phyloP scores from a whole-genome alignment of 2,329 filamentous ascomycete genomes.

The Trichophyton simii region DNA sequence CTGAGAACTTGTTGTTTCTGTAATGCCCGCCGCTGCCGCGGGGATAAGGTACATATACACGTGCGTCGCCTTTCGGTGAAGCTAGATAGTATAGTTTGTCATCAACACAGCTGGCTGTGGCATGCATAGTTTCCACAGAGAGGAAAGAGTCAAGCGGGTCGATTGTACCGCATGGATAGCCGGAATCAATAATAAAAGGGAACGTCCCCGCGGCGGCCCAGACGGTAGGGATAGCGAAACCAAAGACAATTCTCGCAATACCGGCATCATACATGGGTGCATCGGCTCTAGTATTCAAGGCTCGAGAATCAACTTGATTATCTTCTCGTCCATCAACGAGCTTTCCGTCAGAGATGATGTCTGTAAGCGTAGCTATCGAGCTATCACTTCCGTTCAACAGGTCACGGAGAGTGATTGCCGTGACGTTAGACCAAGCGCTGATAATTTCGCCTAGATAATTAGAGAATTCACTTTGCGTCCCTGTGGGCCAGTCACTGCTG shows the following conservation, averaged over 20 bases:
- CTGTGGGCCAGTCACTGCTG: not conserved
- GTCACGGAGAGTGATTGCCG: not conserved
- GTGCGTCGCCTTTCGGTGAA: conserved; percentile 10
- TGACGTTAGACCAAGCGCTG: not conserved
- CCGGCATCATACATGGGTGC: not conserved
- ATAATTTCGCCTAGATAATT: not conserved
- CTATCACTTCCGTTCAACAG: not conserved
- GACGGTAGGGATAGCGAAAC: not conserved
- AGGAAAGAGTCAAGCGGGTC: conserved; percentile 1
- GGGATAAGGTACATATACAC: conserved; percentile 13
- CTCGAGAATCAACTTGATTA: not conserved
- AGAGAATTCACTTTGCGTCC: not conserved
- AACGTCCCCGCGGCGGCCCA: conserved; percentile 1
- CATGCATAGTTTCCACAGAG: conserved; percentile 3
- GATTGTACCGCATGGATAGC: conserved; percentile 9
- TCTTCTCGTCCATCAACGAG: conserved; percentile 1
- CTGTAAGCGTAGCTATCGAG: not conserved
- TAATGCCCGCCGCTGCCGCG: not conserved
- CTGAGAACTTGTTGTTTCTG: not conserved
- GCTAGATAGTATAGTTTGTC: conserved; percentile 11
- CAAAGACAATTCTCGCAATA: not conserved
- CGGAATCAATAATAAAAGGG: conserved; percentile 12
- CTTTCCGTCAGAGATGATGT: conserved; percentile 2
- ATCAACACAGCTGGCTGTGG: conserved; percentile 6
- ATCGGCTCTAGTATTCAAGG: not conserved